Evolutionary conservation across 805 yeast species (phyloP).

Genomic region (Saturnispora besseyi): DNA sequence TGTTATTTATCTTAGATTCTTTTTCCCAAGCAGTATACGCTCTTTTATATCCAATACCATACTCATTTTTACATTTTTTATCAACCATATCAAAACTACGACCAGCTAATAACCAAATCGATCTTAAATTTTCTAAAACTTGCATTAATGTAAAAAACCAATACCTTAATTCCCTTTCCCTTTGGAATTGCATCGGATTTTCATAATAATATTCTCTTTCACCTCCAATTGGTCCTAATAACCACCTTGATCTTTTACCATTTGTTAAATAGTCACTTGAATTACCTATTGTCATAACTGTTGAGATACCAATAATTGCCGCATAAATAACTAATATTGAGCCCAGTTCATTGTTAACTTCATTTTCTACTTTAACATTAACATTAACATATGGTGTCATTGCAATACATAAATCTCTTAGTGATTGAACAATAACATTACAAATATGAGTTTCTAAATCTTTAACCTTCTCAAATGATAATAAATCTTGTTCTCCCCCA

Average conservation of each 20-base stretch:
- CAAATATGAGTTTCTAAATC: slow-evolving; percentile 13
- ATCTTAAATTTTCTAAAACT: neutral
- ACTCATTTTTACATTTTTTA: neutral
- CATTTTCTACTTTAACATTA: slow-evolving; percentile 31
- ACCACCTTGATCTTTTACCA: slow-evolving; percentile 2
- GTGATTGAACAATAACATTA: slow-evolving; percentile 30
- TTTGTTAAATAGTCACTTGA: neutral
- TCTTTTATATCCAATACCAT: slow-evolving; percentile 4
- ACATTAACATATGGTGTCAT: slow-evolving; percentile 29
- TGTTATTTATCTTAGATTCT: neutral
- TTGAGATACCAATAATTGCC: slow-evolving; percentile 11
- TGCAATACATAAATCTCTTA: slow-evolving; percentile 34
- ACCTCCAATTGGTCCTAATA: neutral
- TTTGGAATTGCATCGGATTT: neutral
- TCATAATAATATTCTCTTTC: slow-evolving; percentile 1
- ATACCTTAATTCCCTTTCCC: slow-evolving; percentile 2
- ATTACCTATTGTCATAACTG: slow-evolving; percentile 4
- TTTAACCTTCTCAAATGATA: slow-evolving; percentile 24
- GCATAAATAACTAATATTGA: slow-evolving; percentile 42
- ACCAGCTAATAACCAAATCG: slow-evolving; percentile 1
- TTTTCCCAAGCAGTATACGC: slow-evolving; percentile 2
- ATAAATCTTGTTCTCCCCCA: no score
- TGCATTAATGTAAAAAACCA: slow-evolving; percentile 6
- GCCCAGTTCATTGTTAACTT: slow-evolving; percentile 24
- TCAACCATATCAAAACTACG: neutral